Base-by-base conservation (phyloP, 2,329 filamentous ascomycete genomes). In the Apiospora pterosperma region DNA sequence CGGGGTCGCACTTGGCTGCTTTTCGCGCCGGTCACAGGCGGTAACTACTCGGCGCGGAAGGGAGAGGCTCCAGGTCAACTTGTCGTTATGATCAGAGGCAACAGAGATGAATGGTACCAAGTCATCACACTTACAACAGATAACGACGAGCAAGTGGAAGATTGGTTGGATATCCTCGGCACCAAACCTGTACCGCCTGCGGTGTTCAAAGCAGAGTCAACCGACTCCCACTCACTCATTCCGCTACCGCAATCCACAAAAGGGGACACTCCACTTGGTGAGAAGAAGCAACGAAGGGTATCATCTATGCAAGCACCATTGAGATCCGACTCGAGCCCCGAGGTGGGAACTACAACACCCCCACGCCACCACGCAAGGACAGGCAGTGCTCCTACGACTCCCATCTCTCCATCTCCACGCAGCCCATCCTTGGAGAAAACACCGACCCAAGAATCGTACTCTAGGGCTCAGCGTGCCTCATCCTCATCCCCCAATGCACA, bases 91-190 rank as follows among this genome's bases (percentile, higher is more conserved):
- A 85, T 97, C 63, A 88, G 93, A 65, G 93, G 93, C 44, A 77
- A 85, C 67, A 85, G 87, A 41, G 85, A 85, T 62, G 88, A 91
- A 68, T 98, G 95, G 94, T 89, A 89, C 67, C 94, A 99, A 77
- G 81, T 97, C 7, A 81, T 98, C 65, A 90, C 88, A n/a, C 82
- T 98, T 19, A 86, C 84, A 11, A 88, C 91, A 3, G 90, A 94
- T 62, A 88, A 92, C 73, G 90, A 93, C 67, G 89, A 92, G 64
- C 88, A 93, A 65, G 88, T 90, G 6, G 80, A 86, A 19, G 96
- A 98, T 77, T 99, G 96, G 96, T 81, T 97, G 41, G 86, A 91
- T 42, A 92, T 97, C 77, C 80, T 98, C 2, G 85, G 85, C 19
- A 78, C 79, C 44, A 76, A 73, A 31, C 85, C 85, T 1, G 72